These are phyloP conservation scores for Terana coerulea DNA, from an alignment of 768 basidiomycete genomes.

Conservation along the genomic window DNA sequence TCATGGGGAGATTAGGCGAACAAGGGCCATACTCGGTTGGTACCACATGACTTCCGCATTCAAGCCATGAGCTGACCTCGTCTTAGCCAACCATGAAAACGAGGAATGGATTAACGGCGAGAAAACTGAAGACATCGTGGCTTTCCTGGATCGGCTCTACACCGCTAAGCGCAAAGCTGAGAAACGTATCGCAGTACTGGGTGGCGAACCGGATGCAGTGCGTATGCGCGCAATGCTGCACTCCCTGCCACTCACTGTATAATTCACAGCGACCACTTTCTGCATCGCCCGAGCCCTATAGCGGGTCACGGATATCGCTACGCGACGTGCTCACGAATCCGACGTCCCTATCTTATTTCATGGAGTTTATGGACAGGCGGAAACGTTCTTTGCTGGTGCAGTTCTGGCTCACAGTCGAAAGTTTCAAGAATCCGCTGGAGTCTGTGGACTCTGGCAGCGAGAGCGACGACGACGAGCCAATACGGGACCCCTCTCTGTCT, in stretches of 20 bases:
- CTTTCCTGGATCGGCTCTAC: constrained; percentile 84
- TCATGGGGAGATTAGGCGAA: constrained; percentile 87
- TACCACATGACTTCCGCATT: not conserved
- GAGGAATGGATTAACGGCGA: constrained; percentile 88
- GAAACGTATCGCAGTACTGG: constrained; percentile 76
- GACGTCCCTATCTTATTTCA: constrained; percentile 88
- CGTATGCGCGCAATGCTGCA: too few relatives aligned
- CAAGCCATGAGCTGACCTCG: not conserved
- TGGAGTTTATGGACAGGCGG: constrained; percentile 97
- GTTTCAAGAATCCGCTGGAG: constrained; percentile 96
- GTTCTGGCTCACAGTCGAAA: constrained; percentile 97
- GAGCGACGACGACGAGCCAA: constrained; percentile 61
- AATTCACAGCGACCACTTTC: not conserved
- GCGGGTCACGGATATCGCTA: constrained; percentile 53
- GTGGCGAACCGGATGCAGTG: constrained; percentile 65
- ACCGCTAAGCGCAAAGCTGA: constrained; percentile 87
- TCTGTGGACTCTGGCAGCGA: constrained; percentile 55
- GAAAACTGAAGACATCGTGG: constrained; percentile 79
- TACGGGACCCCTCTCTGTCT: constrained; percentile 51
- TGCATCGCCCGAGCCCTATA: constrained; percentile 33
- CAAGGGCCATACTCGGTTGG: constrained; percentile 66
- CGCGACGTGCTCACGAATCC: constrained; percentile 86
- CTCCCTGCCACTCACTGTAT: too few relatives aligned
- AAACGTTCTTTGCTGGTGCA: constrained; percentile 83
- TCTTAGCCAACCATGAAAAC: constrained; percentile 75